phyloP scores from a whole-genome alignment of 257 asterid species.

The Gynochthodes officinalis region DNA sequence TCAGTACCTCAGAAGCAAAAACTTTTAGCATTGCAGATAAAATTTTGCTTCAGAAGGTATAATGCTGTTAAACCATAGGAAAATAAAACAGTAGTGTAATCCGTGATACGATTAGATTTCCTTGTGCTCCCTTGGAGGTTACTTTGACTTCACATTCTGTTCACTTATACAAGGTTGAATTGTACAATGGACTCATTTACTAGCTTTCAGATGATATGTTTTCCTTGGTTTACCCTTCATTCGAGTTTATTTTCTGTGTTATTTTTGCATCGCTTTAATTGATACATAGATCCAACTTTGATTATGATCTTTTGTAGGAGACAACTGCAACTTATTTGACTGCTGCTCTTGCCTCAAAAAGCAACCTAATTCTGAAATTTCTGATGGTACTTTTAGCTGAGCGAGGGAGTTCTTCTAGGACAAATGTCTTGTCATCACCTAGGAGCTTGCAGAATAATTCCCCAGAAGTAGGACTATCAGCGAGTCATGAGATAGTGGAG shows the following conservation, averaged over 20 bases:
- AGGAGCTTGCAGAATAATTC: too few species aligned
- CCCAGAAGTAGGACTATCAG: constrained; percentile 31
- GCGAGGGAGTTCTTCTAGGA: constrained; percentile 43
- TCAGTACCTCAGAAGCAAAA: background rate
- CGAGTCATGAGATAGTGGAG: constrained; percentile 31
- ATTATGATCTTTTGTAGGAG: too few species aligned
- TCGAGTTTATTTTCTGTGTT: background rate
- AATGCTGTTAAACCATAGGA: background rate
- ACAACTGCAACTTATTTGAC: constrained; percentile 73
- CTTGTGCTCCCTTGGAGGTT: background rate
- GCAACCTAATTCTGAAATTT: constrained; percentile 40
- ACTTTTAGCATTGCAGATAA: too few species aligned
- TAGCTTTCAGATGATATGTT: background rate
- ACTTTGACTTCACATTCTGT: background rate
- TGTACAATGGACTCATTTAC: background rate
- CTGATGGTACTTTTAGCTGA: constrained; percentile 38
- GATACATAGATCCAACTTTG: too few species aligned
- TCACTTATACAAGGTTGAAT: background rate
- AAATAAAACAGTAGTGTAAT: background rate
- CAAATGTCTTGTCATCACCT: constrained; percentile 31
- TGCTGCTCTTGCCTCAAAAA: constrained; percentile 72
- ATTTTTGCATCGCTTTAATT: background rate
- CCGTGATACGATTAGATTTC: background rate
- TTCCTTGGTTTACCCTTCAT: background rate
- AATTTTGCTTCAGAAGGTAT: too few species aligned